Percentiles rank a stretch among this genome's conserved stretches.
Conservation (phyloP, 495 filamentous ascomycete species). For the Hypoxylon fragiforme region DNA sequence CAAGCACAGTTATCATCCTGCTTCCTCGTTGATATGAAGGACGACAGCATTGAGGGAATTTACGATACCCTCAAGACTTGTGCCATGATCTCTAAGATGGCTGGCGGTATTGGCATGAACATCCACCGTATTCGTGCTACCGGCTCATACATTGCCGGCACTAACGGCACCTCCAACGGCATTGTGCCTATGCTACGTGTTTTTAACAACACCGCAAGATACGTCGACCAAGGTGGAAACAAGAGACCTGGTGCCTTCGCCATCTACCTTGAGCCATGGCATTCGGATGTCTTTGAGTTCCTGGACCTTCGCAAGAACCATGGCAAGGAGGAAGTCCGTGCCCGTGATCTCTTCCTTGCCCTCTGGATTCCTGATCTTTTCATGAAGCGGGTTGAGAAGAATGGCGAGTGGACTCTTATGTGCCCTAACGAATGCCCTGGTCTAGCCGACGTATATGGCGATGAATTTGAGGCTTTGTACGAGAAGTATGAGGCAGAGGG, state of each 20-base stretch:
- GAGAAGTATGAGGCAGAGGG: slow-evolving; percentile 91
- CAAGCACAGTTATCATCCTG: slow-evolving; percentile 92
- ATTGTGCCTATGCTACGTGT: slow-evolving; percentile 97
- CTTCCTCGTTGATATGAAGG: slow-evolving; percentile 98
- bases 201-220: slow-evolving; percentile 98
- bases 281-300: slow-evolving; percentile 96
- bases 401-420: slow-evolving; percentile 95
- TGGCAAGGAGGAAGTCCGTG: slow-evolving; percentile 96
- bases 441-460: slow-evolving; percentile 93
- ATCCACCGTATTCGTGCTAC: slow-evolving; percentile 95
- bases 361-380: slow-evolving; percentile 98
- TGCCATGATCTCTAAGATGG: slow-evolving; percentile 99
- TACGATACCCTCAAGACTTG: slow-evolving; percentile 99
- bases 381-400: slow-evolving; percentile 98
- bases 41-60: slow-evolving; percentile 98
- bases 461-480: slow-evolving; percentile 95
- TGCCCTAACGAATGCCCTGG: slow-evolving; percentile 95
- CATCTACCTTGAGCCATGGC: slow-evolving; percentile 99
- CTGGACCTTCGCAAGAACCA: slow-evolving; percentile 98
- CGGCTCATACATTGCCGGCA: slow-evolving; percentile 95
- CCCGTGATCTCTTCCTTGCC: slow-evolving; percentile 96
- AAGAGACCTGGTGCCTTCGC: slow-evolving; percentile 98
- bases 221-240: slow-evolving; percentile 98
- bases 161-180: slow-evolving; percentile 96
- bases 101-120: slow-evolving; percentile 94